Percentiles rank a stretch among this genome's conserved stretches.
Evolutionary conservation across 1,284 basidiomycete genomes (phyloP).

Genomic region (Sanguinoderma infundibulare): DNA sequence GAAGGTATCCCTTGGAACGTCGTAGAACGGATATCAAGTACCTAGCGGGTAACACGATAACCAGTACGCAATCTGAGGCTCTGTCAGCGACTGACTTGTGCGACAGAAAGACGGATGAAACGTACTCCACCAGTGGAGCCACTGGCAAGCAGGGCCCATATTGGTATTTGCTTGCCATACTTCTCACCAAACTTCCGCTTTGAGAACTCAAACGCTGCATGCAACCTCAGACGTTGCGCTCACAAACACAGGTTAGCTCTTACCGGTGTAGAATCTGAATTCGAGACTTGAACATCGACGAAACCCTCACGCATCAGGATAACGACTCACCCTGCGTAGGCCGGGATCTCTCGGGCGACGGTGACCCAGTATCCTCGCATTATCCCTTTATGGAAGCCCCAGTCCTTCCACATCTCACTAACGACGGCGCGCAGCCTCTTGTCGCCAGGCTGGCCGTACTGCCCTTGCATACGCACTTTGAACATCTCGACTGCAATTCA

Average conservation of each 20-base stretch:
- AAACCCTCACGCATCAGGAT: not conserved
- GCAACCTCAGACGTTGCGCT: slow-evolving; percentile 17
- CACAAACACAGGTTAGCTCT: not conserved
- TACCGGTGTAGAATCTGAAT: slow-evolving; percentile 76
- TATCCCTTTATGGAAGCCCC: slow-evolving; percentile 85
- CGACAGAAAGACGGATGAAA: slow-evolving; percentile 13
- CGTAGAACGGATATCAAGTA: slow-evolving; percentile 29
- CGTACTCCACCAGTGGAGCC: slow-evolving; percentile 89
- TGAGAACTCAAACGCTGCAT: slow-evolving; percentile 82
- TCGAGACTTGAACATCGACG: not conserved
- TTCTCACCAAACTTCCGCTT: slow-evolving; percentile 75
- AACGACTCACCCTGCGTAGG: slow-evolving; percentile 81
- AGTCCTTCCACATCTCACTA: slow-evolving; percentile 83
- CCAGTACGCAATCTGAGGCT: slow-evolving; percentile 85
- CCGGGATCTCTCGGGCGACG: slow-evolving; percentile 90
- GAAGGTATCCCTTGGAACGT: not conserved
- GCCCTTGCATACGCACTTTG: slow-evolving; percentile 97
- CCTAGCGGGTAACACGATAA: slow-evolving; percentile 89
- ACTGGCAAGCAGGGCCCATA: slow-evolving; percentile 88
- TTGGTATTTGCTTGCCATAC: slow-evolving; percentile 74
- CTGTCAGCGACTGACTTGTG: not conserved
- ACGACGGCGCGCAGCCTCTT: slow-evolving; percentile 77
- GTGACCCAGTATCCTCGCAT: slow-evolving; percentile 99
- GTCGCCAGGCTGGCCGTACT: slow-evolving; percentile 79
- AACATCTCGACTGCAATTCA: slow-evolving; percentile 76